phyloP scores from a whole-genome alignment of 2,329 filamentous ascomycete species.

The Diaporthe ilicicola region DNA sequence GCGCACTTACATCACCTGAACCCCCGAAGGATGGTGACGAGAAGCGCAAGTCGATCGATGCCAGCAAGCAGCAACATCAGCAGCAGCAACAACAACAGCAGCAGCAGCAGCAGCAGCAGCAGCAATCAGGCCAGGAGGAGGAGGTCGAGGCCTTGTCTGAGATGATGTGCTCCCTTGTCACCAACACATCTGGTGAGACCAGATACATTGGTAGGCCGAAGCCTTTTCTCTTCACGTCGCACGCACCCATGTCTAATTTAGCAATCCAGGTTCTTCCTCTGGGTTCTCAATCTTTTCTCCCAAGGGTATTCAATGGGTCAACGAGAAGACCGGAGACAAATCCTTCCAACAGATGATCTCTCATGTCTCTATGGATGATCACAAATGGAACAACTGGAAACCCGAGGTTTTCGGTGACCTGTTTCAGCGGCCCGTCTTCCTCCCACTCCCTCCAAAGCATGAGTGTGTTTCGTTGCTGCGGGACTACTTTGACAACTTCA shows the following conservation, averaged over 20 bases:
- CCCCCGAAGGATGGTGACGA: slow-evolving; percentile 47
- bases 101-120: no score
- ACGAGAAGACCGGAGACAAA: slow-evolving; percentile 93
- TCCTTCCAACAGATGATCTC: slow-evolving; percentile 97
- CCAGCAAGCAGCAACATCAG: slow-evolving; percentile 36
- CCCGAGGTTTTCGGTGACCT: slow-evolving; percentile 96
- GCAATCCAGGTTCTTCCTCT: slow-evolving; percentile 80
- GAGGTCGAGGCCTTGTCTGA: slow-evolving; percentile 91
- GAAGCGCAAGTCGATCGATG: slow-evolving; percentile 47
- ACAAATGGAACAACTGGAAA: slow-evolving; percentile 98
- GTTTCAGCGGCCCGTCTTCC: slow-evolving; percentile 85
- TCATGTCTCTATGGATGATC: slow-evolving; percentile 88
- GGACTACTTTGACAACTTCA: slow-evolving; percentile 98
- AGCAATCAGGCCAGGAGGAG: slow-evolving; percentile 56
- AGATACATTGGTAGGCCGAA: slow-evolving; percentile 82
- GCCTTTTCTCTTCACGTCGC: neutral
- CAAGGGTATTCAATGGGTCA: slow-evolving; percentile 98
- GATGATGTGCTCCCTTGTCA: slow-evolving; percentile 98
- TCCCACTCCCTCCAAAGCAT: slow-evolving; percentile 82
- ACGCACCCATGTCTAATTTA: slow-evolving; percentile 25
- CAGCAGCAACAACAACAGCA: neutral
- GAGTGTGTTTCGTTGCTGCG: slow-evolving; percentile 88
- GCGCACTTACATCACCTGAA: slow-evolving; percentile 63
- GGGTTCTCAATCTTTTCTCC: slow-evolving; percentile 99
- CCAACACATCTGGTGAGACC: slow-evolving; percentile 93